These are phyloP conservation scores for Aspergillus sparsus DNA, from an alignment of 495 filamentous ascomycete species.

Conservation along the genomic window DNA sequence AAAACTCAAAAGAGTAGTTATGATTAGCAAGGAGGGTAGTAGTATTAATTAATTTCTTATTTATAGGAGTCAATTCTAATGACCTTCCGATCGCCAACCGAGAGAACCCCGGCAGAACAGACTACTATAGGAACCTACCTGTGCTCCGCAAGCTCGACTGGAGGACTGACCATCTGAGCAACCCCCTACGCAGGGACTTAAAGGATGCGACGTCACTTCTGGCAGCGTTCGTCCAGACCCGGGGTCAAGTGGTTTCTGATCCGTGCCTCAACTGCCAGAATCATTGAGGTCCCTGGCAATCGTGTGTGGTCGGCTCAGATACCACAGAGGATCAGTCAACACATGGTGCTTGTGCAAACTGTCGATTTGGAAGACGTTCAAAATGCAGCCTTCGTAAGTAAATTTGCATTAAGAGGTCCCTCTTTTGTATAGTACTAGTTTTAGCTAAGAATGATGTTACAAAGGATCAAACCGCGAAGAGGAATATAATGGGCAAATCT, in stretches of 20 bases:
- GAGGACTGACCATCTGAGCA: slow-evolving; percentile 4
- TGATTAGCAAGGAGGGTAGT: not conserved
- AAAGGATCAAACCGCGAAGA: not conserved
- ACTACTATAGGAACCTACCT: slow-evolving; percentile 4
- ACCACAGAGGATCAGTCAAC: not conserved
- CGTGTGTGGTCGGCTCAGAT: slow-evolving; percentile 13
- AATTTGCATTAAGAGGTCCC: not conserved
- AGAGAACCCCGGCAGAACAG: not conserved
- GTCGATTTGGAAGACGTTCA: slow-evolving; percentile 12
- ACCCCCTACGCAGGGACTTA: slow-evolving; percentile 9
- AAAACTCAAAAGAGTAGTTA: too few species aligned
- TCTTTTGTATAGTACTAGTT: not conserved
- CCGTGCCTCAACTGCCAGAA: slow-evolving; percentile 10
- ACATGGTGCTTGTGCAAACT: slow-evolving; percentile 14
- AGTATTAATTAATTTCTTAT: not conserved
- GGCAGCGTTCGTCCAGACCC: slow-evolving; percentile 18
- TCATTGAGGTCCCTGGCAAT: slow-evolving; percentile 6
- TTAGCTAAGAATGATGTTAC: not conserved
- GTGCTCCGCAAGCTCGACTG: slow-evolving; percentile 15
- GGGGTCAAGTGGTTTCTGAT: slow-evolving; percentile 2
- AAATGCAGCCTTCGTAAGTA: slow-evolving; percentile 13
- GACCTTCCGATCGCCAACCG: slow-evolving; percentile 9
- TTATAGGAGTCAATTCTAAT: slow-evolving; percentile 4
- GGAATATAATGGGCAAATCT: not conserved
- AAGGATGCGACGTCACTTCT: not conserved